Conservation (phyloP, 352 stramenopile genomes). For the Globisporangium sylvaticum region DNA sequence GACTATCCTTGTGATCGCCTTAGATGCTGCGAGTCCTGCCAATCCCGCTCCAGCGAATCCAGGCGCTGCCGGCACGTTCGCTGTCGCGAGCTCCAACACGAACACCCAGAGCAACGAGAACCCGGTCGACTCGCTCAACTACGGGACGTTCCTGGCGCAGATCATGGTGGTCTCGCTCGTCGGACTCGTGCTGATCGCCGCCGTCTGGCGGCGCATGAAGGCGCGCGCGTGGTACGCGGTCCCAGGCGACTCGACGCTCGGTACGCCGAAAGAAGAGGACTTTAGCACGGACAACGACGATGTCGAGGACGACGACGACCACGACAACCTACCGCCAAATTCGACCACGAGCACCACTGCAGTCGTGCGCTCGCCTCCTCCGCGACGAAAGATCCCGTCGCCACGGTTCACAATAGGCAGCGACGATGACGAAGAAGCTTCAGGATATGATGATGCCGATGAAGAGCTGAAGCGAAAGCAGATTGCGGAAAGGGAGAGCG, state of each 20-base stretch:
- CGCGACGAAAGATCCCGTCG: slow-evolving; percentile 21
- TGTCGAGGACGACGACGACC: slow-evolving; percentile 20
- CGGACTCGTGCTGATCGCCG: slow-evolving; percentile 46
- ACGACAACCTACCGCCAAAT: slow-evolving; percentile 12
- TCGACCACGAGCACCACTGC: slow-evolving; percentile 18
- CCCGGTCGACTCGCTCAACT: slow-evolving; percentile 13
- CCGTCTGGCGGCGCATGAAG: slow-evolving; percentile 46
- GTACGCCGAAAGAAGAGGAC: slow-evolving; percentile 12
- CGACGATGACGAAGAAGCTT: slow-evolving; percentile 29
- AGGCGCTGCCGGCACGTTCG: slow-evolving; percentile 1
- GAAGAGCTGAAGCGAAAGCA: background rate
- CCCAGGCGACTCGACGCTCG: slow-evolving; percentile 30
- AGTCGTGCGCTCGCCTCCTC: slow-evolving; percentile 24
- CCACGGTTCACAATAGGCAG: slow-evolving; percentile 51
- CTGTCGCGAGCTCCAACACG: background rate
- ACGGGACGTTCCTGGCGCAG: slow-evolving; percentile 41
- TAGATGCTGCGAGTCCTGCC: background rate
- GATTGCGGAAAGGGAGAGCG: background rate
- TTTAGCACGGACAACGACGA: slow-evolving; percentile 6
- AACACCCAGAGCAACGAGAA: slow-evolving; percentile 10
- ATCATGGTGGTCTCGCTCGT: slow-evolving; percentile 50
- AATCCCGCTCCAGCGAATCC: background rate
- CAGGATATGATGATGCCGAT: background rate
- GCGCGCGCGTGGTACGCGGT: slow-evolving; percentile 49
- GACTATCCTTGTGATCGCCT: background rate